These are phyloP conservation scores for Sclerotinia subarctica DNA, from an alignment of 2,329 filamentous ascomycete genomes.

Conservation along the genomic window DNA sequence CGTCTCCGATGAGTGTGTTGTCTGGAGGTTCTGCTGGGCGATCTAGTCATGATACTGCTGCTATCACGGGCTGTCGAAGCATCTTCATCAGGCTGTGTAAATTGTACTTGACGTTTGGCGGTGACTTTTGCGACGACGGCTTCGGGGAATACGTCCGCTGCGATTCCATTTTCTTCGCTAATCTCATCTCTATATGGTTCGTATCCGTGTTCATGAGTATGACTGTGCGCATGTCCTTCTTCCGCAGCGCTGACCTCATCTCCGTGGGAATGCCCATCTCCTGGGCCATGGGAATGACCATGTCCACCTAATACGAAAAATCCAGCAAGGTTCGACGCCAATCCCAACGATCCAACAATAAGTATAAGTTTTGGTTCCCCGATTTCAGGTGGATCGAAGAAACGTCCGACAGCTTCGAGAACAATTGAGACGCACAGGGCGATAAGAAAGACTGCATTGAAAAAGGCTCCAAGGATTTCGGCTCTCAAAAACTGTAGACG, in stretches of 20 bases:
- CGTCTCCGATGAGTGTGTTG: slow-evolving; percentile 32
- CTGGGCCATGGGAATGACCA: slow-evolving; percentile 74
- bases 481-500: slow-evolving; percentile 80
- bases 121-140: slow-evolving; percentile 51
- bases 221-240: slow-evolving; percentile 40
- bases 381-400: slow-evolving; percentile 88
- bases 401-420: slow-evolving; percentile 87
- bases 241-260: slow-evolving; percentile 36
- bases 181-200: slow-evolving; percentile 39
- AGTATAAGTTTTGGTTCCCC: slow-evolving; percentile 81
- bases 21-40: slow-evolving; percentile 26
- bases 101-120: slow-evolving; percentile 31
- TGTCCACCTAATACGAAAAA: slow-evolving; percentile 92
- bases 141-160: slow-evolving; percentile 62
- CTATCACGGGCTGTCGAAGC: slow-evolving; percentile 30
- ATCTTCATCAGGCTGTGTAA: slow-evolving; percentile 34
- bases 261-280: slow-evolving; percentile 45
- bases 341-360: slow-evolving; percentile 80
- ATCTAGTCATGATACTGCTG: slow-evolving; percentile 24
- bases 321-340: slow-evolving; percentile 84
- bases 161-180: slow-evolving; percentile 53
- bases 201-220: slow-evolving; percentile 41
- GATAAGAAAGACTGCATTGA: slow-evolving; percentile 97
- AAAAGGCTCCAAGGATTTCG: slow-evolving; percentile 91
- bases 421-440: slow-evolving; percentile 95